These are phyloP conservation scores for Prinsepia uniflora DNA, from an alignment of 306 rosid genomes.

Conservation along the genomic window DNA sequence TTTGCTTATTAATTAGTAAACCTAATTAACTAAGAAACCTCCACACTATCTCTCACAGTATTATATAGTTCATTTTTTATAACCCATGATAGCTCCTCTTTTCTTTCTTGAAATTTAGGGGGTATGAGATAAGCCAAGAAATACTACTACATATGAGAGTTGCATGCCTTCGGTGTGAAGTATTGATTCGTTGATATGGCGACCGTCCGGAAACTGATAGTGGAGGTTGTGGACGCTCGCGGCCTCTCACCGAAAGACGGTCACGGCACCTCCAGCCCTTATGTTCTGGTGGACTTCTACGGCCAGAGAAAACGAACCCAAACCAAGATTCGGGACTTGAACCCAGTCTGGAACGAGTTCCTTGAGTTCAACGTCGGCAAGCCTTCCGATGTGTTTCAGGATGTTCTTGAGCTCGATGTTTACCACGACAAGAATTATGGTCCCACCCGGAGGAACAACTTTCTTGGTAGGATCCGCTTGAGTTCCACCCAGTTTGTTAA, in stretches of 20 bases:
- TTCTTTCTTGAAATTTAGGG: not conserved
- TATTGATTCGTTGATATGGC: constrained; percentile 26
- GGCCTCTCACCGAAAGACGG: constrained; percentile 73
- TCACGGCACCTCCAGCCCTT: constrained; percentile 76
- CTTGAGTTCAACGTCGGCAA: constrained; percentile 58
- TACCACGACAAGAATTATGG: constrained; percentile 58
- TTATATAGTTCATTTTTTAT: not conserved
- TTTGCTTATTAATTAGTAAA: too few species aligned
- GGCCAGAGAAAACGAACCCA: constrained; percentile 60
- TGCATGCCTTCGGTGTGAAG: not conserved
- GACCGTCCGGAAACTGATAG: constrained; percentile 48
- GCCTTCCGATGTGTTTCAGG: constrained; percentile 51
- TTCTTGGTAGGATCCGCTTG: constrained; percentile 58
- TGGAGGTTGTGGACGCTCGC: constrained; percentile 81
- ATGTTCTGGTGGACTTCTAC: constrained; percentile 55
- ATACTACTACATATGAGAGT: not conserved
- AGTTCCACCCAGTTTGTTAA: constrained; percentile 61
- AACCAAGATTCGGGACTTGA: constrained; percentile 48
- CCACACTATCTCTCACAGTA: not conserved
- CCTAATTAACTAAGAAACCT: too few species aligned
- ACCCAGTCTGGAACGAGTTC: constrained; percentile 72
- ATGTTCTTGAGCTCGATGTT: constrained; percentile 61
- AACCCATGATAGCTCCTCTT: not conserved
- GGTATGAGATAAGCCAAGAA: not conserved
- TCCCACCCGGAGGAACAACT: constrained; percentile 54